Base-by-base conservation (phyloP, 495 filamentous ascomycete genomes). In the Penicillium waksmanii region DNA sequence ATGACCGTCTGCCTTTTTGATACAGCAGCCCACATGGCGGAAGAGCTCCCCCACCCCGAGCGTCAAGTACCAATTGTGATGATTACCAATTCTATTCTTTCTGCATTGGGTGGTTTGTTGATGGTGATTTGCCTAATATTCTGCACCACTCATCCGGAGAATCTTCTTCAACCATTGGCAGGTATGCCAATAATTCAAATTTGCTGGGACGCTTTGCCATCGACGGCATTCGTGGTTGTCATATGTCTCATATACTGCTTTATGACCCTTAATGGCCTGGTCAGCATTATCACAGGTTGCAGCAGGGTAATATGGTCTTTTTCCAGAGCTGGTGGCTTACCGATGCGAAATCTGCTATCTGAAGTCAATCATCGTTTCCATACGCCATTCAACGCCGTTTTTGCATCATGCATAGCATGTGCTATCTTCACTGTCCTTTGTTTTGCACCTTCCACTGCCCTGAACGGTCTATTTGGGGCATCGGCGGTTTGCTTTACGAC, bases 11-110 rank as follows among this genome's bases (percentile, higher is more conserved):
- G 21, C 21, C 21, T 21, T 21, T 21, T 21, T 21, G 21, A 21
- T 21, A 21, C 21, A 21, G 21, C 21, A 36, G 56, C 56, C 15
- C 56, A 58, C 56, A 58, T 58, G 56, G 56, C 56, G 5, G 56
- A 58, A 48, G 56, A 58, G 34, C n/a, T 58, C 5, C 6, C 13
- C n/a, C 27, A 51, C 3, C 46, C 56, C 18, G 8, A 35, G 10
- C 44, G 46, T 5, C 56, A 58, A 47, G 46, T 58, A 10, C 56
- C 56, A 31, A 27, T 36, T 17, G 47, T 58, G 18, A 58, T 58
- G 56, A 13, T 51, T 23, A 19, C 21, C 10, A 47, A 15, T 46
- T 35, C 54, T 12, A 13, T 43, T 12, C 35, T 27, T 21, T 44
- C 18, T 7, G n/a, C 56, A 31, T 21, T 51, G 18, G 6, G 44